Conservation (phyloP, 305 asterid genomes). For the Solanum aculeatissimum region DNA sequence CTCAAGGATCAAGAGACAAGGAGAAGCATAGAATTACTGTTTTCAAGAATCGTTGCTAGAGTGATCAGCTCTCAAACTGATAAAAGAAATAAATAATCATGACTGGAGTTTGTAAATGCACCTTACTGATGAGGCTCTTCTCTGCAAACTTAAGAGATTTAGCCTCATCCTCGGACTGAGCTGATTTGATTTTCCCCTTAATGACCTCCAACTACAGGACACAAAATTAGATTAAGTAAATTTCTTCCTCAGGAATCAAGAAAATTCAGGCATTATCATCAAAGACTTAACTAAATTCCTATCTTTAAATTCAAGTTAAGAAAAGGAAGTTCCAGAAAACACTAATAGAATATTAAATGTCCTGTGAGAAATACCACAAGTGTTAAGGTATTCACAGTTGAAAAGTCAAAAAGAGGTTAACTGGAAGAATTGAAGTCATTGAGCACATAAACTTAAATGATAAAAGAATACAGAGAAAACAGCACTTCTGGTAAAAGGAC, state of each 20-base stretch:
- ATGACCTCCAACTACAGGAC: constrained; percentile 55
- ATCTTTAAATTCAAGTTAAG: not conserved
- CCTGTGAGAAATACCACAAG: not conserved
- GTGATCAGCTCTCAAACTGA: not conserved
- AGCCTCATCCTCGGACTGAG: constrained; percentile 80
- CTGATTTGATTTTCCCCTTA: constrained; percentile 47
- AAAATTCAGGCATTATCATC: not conserved
- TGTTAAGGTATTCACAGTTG: not conserved
- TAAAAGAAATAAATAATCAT: not conserved
- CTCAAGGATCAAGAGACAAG: not conserved
- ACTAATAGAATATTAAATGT: not conserved
- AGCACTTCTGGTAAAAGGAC: not conserved
- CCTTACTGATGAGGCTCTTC: constrained; percentile 84
- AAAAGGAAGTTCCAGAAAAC: not conserved
- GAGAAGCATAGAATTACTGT: not conserved
- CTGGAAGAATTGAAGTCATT: not conserved
- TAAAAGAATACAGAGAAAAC: not conserved
- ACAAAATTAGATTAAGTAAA: not conserved
- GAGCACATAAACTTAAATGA: not conserved
- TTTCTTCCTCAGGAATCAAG: not conserved
- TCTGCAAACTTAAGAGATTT: constrained; percentile 67
- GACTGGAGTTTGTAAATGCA: constrained; percentile 1
- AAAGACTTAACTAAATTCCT: not conserved
- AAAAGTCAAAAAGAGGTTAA: not conserved
- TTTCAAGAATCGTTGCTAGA: not conserved